phyloP scores from a whole-genome alignment of 2,329 filamentous ascomycete species.

The Diaporthe citriasiana region DNA sequence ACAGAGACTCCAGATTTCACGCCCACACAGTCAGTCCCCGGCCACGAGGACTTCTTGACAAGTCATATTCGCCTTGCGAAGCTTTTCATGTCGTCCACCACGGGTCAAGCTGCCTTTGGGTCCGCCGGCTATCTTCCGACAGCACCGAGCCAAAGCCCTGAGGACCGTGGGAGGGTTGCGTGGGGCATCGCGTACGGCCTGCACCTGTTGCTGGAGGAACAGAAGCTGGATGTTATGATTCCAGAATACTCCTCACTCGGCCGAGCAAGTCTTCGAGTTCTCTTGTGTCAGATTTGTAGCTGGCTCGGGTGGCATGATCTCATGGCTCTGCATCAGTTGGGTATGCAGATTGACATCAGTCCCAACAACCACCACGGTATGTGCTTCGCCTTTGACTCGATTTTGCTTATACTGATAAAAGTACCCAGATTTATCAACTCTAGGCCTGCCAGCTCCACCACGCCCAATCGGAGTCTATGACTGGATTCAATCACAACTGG shows the following conservation, averaged over 20 bases:
- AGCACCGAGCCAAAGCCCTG: conserved; percentile 64
- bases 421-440: conserved; percentile 48
- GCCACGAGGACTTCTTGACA: conserved; percentile 57
- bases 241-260: conserved; percentile 61
- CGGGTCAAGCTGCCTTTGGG: conserved; percentile 69
- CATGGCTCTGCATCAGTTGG: conserved; percentile 63
- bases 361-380: conserved; percentile 57
- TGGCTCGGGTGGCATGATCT: conserved; percentile 82
- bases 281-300: conserved; percentile 83
- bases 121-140: conserved; percentile 76
- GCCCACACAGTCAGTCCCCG: conserved; percentile 44
- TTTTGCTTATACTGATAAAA: conserved; percentile 19
- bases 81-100: conserved; percentile 73
- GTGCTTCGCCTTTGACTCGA: conserved; percentile 33
- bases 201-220: conserved; percentile 90
- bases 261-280: conserved; percentile 71
- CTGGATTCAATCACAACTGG: conserved; percentile 67
- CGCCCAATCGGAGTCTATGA: conserved; percentile 58
- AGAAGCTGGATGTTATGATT: conserved; percentile 79
- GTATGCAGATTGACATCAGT: conserved; percentile 64
- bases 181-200: conserved; percentile 80
- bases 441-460: conserved; percentile 49
- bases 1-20: conserved; percentile 54
- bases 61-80: conserved; percentile 71
- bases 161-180: conserved; percentile 71